Conservation (phyloP, 2,329 filamentous ascomycete species). For the Sporothrix pallida region DNA sequence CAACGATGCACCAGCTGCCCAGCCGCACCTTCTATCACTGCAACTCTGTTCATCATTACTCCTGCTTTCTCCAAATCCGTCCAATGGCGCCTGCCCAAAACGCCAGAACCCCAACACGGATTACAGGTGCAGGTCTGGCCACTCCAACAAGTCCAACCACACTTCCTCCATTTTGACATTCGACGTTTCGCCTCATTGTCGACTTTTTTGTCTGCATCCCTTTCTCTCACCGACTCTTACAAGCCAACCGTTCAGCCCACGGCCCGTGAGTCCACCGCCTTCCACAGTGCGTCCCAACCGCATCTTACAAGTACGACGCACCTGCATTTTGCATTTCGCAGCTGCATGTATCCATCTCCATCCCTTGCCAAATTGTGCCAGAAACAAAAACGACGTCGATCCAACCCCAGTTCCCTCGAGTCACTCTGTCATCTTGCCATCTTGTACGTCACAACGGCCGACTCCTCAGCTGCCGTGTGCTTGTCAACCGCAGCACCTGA, state of each 20-base stretch:
- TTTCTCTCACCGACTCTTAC: conserved; percentile 30
- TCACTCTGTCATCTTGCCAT: background rate
- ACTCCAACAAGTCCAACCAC: conserved; percentile 17
- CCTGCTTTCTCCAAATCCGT: background rate
- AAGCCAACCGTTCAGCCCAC: background rate
- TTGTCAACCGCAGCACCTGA: background rate
- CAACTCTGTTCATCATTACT: too few relatives aligned
- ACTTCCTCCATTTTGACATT: conserved; percentile 16
- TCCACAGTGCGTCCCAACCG: background rate
- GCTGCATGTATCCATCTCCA: background rate
- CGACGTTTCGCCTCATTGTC: conserved; percentile 17
- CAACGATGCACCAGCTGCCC: background rate
- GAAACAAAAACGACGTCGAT: background rate
- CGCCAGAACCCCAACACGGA: background rate
- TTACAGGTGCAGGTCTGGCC: background rate
- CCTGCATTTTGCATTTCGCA: background rate
- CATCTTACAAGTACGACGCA: too few relatives aligned
- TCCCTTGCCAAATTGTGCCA: too few relatives aligned
- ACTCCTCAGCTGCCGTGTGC: background rate
- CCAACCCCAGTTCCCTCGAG: background rate
- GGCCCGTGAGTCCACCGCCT: conserved; percentile 1
- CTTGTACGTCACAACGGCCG: background rate
- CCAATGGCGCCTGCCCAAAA: conserved; percentile 5
- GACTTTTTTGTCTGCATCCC: background rate
- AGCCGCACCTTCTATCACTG: background rate